Percentiles rank a stretch among this genome's conserved stretches.
Evolutionary conservation across 495 filamentous ascomycete species (phyloP).

Genomic region (Neurospora sp.): DNA sequence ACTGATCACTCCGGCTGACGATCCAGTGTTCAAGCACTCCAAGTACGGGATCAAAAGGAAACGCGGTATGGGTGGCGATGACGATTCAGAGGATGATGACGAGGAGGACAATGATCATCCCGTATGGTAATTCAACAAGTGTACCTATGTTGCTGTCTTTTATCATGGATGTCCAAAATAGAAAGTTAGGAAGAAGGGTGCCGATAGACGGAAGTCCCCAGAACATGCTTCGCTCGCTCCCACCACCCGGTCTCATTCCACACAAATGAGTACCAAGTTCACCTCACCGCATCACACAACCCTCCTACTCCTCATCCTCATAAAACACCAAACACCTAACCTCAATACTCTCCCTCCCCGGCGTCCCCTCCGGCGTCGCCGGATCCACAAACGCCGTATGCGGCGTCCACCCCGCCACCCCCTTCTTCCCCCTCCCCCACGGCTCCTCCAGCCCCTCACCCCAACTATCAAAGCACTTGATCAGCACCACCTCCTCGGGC

Average conservation of each 20-base stretch:
- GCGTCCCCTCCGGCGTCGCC: constrained; percentile 50
- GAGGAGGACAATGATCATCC: not conserved
- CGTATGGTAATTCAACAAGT: not conserved
- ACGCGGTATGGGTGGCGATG: not conserved
- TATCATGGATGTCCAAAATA: not conserved
- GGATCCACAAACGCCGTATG: constrained; percentile 78
- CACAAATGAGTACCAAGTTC: not conserved
- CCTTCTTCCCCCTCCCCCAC: constrained; percentile 20
- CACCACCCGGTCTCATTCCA: not conserved
- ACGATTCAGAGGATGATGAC: not conserved
- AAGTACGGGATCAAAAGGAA: not conserved
- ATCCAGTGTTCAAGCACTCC: not conserved
- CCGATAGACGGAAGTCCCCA: not conserved
- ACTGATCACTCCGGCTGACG: not conserved
- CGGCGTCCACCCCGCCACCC: constrained; percentile 58
- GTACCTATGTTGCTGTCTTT: not conserved
- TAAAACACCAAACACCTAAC: constrained; percentile 76
- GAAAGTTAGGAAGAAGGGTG: not conserved
- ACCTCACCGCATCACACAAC: not conserved
- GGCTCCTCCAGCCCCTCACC: constrained; percentile 35
- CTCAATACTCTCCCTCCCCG: constrained; percentile 72
- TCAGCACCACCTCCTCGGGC: constrained; percentile 61
- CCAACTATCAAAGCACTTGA: constrained; percentile 78
- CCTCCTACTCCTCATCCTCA: constrained; percentile 11
- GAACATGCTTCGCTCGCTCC: not conserved